Conservation (phyloP, 495 filamentous ascomycete genomes). For the Pseudomonodictys pantanalensis region DNA sequence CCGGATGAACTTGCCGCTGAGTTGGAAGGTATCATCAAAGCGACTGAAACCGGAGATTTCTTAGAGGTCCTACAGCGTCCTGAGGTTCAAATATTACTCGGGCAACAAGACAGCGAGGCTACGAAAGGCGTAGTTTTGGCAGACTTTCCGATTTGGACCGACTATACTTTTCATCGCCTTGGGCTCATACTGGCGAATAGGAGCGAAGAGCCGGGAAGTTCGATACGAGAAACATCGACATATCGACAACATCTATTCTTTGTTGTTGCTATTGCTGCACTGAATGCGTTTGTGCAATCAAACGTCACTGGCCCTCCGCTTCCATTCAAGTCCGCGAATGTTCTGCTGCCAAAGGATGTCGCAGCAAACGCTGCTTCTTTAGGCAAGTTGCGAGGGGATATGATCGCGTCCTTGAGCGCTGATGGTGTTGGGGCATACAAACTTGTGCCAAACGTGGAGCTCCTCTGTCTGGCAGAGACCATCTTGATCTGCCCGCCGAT, state of each 20-base stretch:
- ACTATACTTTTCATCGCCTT: conserved; percentile 41
- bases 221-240: conserved; percentile 22
- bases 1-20: conserved; percentile 36
- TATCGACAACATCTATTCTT: conserved; percentile 46
- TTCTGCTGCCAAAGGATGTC: conserved; percentile 53
- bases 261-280: conserved; percentile 64
- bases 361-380: conserved; percentile 23
- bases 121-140: conserved; percentile 14
- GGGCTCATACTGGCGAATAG: conserved; percentile 33
- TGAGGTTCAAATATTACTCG: conserved; percentile 37
- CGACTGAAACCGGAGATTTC: conserved; percentile 26
- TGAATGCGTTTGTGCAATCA: conserved; percentile 83
- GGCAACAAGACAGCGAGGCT: conserved; percentile 26
- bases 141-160: conserved; percentile 40
- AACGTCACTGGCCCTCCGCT: conserved; percentile 87
- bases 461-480: conserved; percentile 72
- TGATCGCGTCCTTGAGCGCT: conserved; percentile 64
- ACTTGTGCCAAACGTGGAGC: conserved; percentile 75
- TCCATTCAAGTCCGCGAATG: conserved; percentile 51
- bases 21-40: conserved; percentile 30
- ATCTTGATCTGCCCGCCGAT: conserved; percentile 56
- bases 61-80: conserved; percentile 29
- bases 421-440: conserved; percentile 87
- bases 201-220: not conserved
- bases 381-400: conserved; percentile 47